Conservation (phyloP, 2,329 filamentous ascomycete genomes). For the Lachnellula suecica region DNA sequence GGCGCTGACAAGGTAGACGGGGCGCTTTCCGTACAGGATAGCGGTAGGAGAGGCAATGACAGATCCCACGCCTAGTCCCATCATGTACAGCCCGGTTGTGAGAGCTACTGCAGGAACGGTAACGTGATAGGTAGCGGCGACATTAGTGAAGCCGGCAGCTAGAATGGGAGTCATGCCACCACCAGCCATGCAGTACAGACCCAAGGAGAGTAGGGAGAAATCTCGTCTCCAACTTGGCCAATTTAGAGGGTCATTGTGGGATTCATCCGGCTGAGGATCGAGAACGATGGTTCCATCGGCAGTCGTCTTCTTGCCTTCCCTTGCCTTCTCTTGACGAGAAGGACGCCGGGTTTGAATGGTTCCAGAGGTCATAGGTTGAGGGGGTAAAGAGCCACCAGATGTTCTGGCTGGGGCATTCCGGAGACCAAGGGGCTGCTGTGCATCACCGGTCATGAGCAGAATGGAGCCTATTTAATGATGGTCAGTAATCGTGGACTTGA, state of each 20-base stretch:
- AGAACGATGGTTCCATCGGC: constrained; percentile 81
- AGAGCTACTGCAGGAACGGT: constrained; percentile 73
- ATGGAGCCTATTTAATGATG: constrained; percentile 50
- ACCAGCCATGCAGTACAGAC: constrained; percentile 90
- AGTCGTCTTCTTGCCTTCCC: constrained; percentile 68
- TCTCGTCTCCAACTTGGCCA: constrained; percentile 85
- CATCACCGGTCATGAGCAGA: constrained; percentile 52
- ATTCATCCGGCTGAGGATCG: constrained; percentile 89
- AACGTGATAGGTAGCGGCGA: constrained; percentile 67
- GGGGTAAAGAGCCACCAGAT: constrained; percentile 51
- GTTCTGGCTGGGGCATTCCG: constrained; percentile 56
- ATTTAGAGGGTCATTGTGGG: constrained; percentile 86
- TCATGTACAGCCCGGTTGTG: constrained; percentile 91
- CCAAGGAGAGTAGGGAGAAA: constrained; percentile 74
- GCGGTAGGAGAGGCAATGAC: constrained; percentile 86
- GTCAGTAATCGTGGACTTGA: not conserved
- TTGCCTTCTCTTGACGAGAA: constrained; percentile 9
- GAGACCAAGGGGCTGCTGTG: constrained; percentile 59
- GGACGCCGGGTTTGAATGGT: constrained; percentile 12
- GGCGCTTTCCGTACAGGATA: constrained; percentile 86
- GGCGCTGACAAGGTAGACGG: constrained; percentile 79
- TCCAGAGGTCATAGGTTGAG: constrained; percentile 11
- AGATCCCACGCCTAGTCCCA: constrained; percentile 84
- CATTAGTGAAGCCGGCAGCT: constrained; percentile 83
- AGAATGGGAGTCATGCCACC: constrained; percentile 90